Base-by-base conservation (phyloP, 352 stramenopile genomes). In the Phytophthora ohioensis region DNA sequence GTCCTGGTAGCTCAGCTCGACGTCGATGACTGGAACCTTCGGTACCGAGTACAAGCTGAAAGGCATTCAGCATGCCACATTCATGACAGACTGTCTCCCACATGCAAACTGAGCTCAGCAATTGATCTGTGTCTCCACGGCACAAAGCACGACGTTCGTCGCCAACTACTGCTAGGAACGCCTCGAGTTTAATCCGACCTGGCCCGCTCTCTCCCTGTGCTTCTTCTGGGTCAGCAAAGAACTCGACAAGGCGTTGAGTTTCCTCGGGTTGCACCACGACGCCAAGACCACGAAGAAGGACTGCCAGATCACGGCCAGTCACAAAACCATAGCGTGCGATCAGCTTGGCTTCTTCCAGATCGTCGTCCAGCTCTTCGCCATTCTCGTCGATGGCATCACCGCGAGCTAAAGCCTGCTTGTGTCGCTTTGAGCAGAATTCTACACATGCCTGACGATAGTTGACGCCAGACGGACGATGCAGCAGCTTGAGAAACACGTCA, bases 81-180 rank as follows among this genome's bases (percentile, higher is more conserved):
- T 93, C 88, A 58, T 94, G 90, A 65, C 92, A 98, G 3, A 96
- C 93, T 0, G 92, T 97, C 64, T 97, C 89, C 91, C 92, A 98
- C 76, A 94, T 91, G 71, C 92, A 98, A 49, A 95, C 90, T 2
- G 91, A 78, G 34, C 85, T 78, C n/a, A 96, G 78, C 21, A 94
- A 66, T 15, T 86, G 36, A 57, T 93, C 86, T 5, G 87, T 94
- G 66, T 95, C 88, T 15, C 89, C 89, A 32, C 90, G 87, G 39
- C 86, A 92, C 54, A 91, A 77, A 5, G 67, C 67, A 1, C 66
- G 71, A 2, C 86, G 80, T 68, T 88, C 77, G 13, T 94, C 84
- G 7, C 92, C 92, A 11, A 95, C 86, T 30, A 97, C 92, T 12
- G 84, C 75, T 9, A 97, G 57, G 56, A 98, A 97, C 32, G 95